Percentiles rank a stretch among this genome's conserved stretches.
phyloP scores from a whole-genome alignment of 2,329 filamentous ascomycete species.

The Pseudopithomyces maydicus region DNA sequence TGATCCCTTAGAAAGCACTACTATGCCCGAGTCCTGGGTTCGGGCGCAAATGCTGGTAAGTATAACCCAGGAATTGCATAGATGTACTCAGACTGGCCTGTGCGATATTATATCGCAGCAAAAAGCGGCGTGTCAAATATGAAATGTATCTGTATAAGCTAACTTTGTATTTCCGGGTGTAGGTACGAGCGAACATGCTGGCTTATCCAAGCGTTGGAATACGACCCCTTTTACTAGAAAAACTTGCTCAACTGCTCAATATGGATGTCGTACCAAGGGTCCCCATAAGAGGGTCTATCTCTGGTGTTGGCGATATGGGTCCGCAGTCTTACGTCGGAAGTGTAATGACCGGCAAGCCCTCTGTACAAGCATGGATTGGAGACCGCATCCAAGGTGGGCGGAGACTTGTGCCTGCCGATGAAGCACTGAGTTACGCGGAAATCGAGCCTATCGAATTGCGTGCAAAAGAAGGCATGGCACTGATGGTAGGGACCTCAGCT shows the following conservation, averaged over 20 bases:
- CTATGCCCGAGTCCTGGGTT: slow-evolving; percentile 52
- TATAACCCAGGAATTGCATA: too few relatives aligned
- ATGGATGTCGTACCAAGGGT: slow-evolving; percentile 54
- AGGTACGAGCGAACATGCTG: slow-evolving; percentile 59
- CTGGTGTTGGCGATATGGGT: slow-evolving; percentile 63
- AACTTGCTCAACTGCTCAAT: slow-evolving; percentile 47
- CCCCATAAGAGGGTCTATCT: slow-evolving; percentile 62
- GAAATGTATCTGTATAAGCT: too few relatives aligned
- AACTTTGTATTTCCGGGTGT: too few relatives aligned
- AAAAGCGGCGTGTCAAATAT: too few relatives aligned
- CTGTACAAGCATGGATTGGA: slow-evolving; percentile 47
- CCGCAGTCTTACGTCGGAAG: slow-evolving; percentile 61
- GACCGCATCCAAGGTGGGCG: slow-evolving; percentile 15
- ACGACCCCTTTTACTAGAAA: slow-evolving; percentile 52
- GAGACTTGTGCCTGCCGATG: slow-evolving; percentile 16
- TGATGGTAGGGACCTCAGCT: slow-evolving; percentile 58
- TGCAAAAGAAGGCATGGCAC: slow-evolving; percentile 57
- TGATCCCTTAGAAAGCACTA: slow-evolving; percentile 17
- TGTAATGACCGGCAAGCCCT: slow-evolving; percentile 52
- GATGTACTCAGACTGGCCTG: too few relatives aligned
- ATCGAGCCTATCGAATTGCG: slow-evolving; percentile 26
- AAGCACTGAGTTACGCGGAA: slow-evolving; percentile 30
- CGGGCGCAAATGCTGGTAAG: slow-evolving; percentile 57
- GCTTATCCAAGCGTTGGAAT: slow-evolving; percentile 63
- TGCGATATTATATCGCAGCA: too few relatives aligned